Evolutionary conservation across 2,329 filamentous ascomycete species (phyloP).

Genomic region (Acrocalymma vagum): DNA sequence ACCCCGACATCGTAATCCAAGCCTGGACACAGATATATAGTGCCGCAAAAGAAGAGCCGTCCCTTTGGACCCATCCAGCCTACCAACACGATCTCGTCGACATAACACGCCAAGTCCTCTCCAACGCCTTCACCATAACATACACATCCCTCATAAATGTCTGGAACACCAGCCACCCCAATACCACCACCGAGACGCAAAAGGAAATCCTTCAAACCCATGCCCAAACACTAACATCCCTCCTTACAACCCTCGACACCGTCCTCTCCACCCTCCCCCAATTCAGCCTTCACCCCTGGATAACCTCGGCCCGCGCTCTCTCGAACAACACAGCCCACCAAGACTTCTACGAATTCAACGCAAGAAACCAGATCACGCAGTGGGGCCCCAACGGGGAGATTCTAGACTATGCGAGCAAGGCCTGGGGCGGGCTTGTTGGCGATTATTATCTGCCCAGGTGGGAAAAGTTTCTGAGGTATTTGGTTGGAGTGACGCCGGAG

Average conservation of each 20-base stretch:
- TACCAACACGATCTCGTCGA: constrained; percentile 61
- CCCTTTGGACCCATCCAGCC: constrained; percentile 52
- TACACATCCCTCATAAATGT: constrained; percentile 49
- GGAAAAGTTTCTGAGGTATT: constrained; percentile 55
- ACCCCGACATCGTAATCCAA: constrained; percentile 46
- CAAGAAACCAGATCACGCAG: constrained; percentile 60
- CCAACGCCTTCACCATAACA: constrained; percentile 54
- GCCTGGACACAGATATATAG: constrained; percentile 52
- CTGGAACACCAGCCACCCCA: constrained; percentile 33
- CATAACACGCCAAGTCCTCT: constrained; percentile 58
- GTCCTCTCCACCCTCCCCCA: constrained; percentile 53
- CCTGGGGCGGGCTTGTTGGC: constrained; percentile 57
- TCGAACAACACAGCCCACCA: constrained; percentile 44
- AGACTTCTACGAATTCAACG: constrained; percentile 56
- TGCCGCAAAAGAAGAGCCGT: constrained; percentile 40
- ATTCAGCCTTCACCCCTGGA: constrained; percentile 55
- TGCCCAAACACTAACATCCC: constrained; percentile 9
- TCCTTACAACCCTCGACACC: constrained; percentile 48
- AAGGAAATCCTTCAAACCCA: constrained; percentile 2
- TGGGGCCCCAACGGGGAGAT: constrained; percentile 61
- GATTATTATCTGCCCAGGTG: constrained; percentile 59
- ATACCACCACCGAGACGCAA: constrained; percentile 18
- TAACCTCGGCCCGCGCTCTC: constrained; percentile 44
- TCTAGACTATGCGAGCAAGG: constrained; percentile 60
- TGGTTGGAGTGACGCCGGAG: constrained; percentile 23